These are phyloP conservation scores for Halenospora varia DNA, from an alignment of 495 filamentous ascomycete genomes.

Conservation along the genomic window DNA sequence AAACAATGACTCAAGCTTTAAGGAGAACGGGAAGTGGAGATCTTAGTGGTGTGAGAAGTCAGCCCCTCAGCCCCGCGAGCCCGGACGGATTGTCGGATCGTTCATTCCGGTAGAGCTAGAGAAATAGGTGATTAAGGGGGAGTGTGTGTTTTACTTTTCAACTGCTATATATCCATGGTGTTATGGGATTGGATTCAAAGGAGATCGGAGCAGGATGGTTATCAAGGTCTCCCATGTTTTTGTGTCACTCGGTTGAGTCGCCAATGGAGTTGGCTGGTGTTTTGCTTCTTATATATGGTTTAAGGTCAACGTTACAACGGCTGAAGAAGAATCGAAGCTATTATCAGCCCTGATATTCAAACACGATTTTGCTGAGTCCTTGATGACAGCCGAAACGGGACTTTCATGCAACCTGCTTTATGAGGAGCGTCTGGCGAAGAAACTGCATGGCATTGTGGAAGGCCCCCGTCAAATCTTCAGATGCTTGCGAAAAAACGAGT, in stretches of 20 bases:
- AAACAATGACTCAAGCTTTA: conserved; percentile 88
- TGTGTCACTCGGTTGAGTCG: background rate
- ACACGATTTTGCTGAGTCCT: background rate
- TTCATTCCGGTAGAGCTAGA: conserved; percentile 13
- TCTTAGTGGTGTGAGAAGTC: conserved; percentile 57
- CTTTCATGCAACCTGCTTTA: background rate
- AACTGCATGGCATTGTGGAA: background rate
- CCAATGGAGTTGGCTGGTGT: conserved; percentile 6
- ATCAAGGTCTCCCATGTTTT: background rate
- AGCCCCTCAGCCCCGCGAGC: conserved; percentile 55
- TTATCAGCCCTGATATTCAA: background rate
- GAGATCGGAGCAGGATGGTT: conserved; percentile 7
- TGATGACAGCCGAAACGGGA: background rate
- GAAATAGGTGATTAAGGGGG: background rate
- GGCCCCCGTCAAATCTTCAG: background rate
- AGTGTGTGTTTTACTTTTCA: conserved; percentile 10
- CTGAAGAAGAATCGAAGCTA: conserved; percentile 15
- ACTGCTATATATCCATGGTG: conserved; percentile 19
- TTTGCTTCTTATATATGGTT: conserved; percentile 11
- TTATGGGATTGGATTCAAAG: conserved; percentile 17
- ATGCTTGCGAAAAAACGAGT: background rate
- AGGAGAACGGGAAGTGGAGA: conserved; percentile 79
- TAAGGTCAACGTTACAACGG: conserved; percentile 9
- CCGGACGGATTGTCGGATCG: conserved; percentile 21
- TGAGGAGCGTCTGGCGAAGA: background rate